Base-by-base conservation (phyloP, 257 asterid species). In the Solanum ossicruentum region DNA sequence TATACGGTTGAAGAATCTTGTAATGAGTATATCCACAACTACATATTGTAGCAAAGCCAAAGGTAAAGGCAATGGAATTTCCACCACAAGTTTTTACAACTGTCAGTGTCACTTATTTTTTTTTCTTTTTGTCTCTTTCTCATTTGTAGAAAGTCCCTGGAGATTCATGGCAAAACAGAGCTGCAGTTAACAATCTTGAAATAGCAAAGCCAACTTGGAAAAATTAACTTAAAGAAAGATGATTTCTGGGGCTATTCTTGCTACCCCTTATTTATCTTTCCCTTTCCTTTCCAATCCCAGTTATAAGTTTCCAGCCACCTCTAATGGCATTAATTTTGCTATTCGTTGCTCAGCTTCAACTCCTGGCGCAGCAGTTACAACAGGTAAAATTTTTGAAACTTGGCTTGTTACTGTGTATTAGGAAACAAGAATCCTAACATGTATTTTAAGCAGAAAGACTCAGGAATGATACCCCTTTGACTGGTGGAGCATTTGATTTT, bases 401-500 rank as follows among this genome's bases (percentile, higher is more conserved):
- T 52, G 2, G 52, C 41, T 70, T 70, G 78, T 70, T 70, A 70
- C 17, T 39, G 43, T 49, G 81, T 49, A 21, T 0, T 73, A 45
- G 18, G 56, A 72, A 72, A 72, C 32, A 45, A 11, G 41, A 28
- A 7, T 23, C 12, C 84, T 57, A 32, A 84, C 63, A 13, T 82
- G 85, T 51, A 73, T 66, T 60, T 43, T 9, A 83, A 32, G 45
- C 91, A 91, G 96, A 91, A 86, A 71, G 84, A 69, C 67, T 87
- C 17, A 88, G 84, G 80, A 89, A 84, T 32, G 88, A 87, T 80
- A 85, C 87, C 75, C 86, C 90, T 4, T 84, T 92, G 91, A 93
- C 95, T 79, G 98, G 97, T 78, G 94, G 95, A 7, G 94, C 97
- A 26, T 91, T 86, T 87, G 95, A 88, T 89, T 94, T 94, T 73